These are phyloP conservation scores for Verticillium klebahnii DNA, from an alignment of 2,329 filamentous ascomycete genomes.

Conservation along the genomic window DNA sequence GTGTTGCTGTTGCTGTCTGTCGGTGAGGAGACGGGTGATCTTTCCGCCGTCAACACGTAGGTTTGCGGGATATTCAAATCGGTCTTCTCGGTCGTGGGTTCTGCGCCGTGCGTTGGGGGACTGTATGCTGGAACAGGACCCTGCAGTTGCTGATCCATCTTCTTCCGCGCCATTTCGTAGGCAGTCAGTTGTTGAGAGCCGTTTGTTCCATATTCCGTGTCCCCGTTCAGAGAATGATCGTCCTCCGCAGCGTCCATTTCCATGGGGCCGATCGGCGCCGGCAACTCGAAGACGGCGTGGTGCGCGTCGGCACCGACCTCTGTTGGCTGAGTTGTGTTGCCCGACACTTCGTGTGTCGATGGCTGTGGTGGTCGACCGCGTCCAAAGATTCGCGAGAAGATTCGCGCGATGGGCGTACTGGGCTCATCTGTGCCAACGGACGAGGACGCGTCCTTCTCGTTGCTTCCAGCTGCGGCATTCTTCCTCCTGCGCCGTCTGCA, in stretches of 20 bases:
- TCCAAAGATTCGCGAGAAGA: constrained; percentile 39
- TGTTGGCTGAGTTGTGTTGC: constrained; percentile 26
- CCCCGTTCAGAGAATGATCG: constrained; percentile 29
- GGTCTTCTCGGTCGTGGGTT: constrained; percentile 23
- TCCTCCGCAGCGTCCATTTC: constrained; percentile 43
- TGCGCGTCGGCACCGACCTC: constrained; percentile 37
- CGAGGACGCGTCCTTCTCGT: constrained; percentile 32
- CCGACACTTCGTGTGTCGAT: constrained; percentile 19
- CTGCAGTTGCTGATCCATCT: constrained; percentile 46
- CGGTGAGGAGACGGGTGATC: constrained; percentile 19
- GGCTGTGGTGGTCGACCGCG: constrained; percentile 21
- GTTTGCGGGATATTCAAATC: constrained; percentile 13
- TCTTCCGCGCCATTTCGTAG: constrained; percentile 47
- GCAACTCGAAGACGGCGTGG: constrained; percentile 48
- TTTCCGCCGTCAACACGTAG: neutral
- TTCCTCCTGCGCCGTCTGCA: constrained; percentile 26
- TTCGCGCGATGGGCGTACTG: constrained; percentile 29
- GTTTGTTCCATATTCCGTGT: constrained; percentile 35
- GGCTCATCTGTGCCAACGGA: constrained; percentile 28
- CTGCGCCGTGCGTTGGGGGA: constrained; percentile 27
- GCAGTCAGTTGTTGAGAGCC: constrained; percentile 34
- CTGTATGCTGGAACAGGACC: constrained; percentile 45
- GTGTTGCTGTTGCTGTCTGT: constrained; percentile 30
- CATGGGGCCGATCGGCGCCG: constrained; percentile 38
- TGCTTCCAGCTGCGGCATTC: constrained; percentile 14